Conservation (phyloP, 495 filamentous ascomycete species). For the Penicillium manginii region DNA sequence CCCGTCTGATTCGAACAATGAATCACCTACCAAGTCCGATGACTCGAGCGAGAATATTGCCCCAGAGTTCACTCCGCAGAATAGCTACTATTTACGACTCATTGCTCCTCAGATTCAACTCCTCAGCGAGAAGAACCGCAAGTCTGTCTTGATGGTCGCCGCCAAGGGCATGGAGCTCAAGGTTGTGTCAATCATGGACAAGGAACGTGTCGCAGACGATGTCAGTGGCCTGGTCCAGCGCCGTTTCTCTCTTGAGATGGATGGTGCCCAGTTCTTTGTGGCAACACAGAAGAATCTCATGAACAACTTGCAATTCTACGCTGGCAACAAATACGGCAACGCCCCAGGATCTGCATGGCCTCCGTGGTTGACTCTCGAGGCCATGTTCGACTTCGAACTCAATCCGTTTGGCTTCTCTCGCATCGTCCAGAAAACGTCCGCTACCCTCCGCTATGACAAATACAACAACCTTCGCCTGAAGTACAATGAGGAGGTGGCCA, state of each 20-base stretch:
- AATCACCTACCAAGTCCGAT: slow-evolving; percentile 42
- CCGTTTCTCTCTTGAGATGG: slow-evolving; percentile 90
- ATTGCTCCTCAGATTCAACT: slow-evolving; percentile 97
- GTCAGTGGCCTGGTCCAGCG: slow-evolving; percentile 94
- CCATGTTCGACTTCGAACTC: slow-evolving; percentile 93
- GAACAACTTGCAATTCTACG: slow-evolving; percentile 86
- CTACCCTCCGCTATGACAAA: slow-evolving; percentile 92
- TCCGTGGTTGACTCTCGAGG: slow-evolving; percentile 95
- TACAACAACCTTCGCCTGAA: slow-evolving; percentile 97
- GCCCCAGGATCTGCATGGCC: slow-evolving; percentile 87
- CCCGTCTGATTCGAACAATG: slow-evolving; percentile 33
- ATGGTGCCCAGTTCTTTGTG: slow-evolving; percentile 96
- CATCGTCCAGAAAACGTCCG: slow-evolving; percentile 92
- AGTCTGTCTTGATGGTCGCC: slow-evolving; percentile 88
- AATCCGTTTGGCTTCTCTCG: slow-evolving; percentile 95
- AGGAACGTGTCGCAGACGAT: slow-evolving; percentile 85
- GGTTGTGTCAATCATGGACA: slow-evolving; percentile 97
- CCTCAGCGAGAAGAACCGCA: slow-evolving; percentile 96
- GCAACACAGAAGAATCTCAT: slow-evolving; percentile 88
- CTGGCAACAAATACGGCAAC: slow-evolving; percentile 89
- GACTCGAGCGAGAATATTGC: slow-evolving; percentile 75
- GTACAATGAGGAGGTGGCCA: slow-evolving; percentile 92
- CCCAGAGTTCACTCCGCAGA: slow-evolving; percentile 89
- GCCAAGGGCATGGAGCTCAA: slow-evolving; percentile 97
- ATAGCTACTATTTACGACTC: slow-evolving; percentile 89